Evolutionary conservation across 1,284 basidiomycete species (phyloP), one percentile per base, ranked within the genome.

Genomic region (Moesziomyces antarcticus): DNA sequence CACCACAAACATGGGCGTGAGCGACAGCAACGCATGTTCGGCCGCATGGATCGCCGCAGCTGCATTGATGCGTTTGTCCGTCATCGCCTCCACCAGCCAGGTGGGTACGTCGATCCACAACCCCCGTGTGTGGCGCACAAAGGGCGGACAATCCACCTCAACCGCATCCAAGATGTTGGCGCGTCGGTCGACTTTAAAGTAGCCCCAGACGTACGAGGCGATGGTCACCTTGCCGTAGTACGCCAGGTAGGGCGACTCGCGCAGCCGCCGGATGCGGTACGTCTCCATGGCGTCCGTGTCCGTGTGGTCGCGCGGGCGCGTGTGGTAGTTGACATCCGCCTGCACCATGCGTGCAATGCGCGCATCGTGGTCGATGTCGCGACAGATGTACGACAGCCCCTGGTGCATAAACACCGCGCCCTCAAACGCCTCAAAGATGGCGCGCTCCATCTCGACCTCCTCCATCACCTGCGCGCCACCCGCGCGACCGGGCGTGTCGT

Each of bases 31-130:
- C 0, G 92, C 93, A 80, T 96, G 94, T 69, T 91, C 88, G 1
- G 93, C 92, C 2, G 92, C 89, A 79, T 95, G 93, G 52, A 95
- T 93, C 0, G 91, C 92, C 61, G 90, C 92, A 0, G 91, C 89
- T 0, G 88, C 87, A 60, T 88, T 89, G 59, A 93, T 88, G 7
- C 86, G 86, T 69, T 90, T 89, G 21, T 83, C 78, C 5, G 85
- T 86, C 80, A 96, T 71, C 42, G 82, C 81, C 18, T 88, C 50
- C 89, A 85, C 37, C 84, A 85, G 53, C 90, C 84, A 48, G 87
- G 86, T 13, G 0, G 93, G 92, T 1, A 95, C 87, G 79, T 96
- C 92, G 25, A 96, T 86, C 94, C 94, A 96, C 71, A 93, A 87
- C 2, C 93, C 93, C 1, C 88, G 89, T 0, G 91, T 90, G 57